Evolutionary conservation across 2,329 filamentous ascomycete genomes (phyloP).

Genomic region (Ophiostoma triangulosporum): DNA sequence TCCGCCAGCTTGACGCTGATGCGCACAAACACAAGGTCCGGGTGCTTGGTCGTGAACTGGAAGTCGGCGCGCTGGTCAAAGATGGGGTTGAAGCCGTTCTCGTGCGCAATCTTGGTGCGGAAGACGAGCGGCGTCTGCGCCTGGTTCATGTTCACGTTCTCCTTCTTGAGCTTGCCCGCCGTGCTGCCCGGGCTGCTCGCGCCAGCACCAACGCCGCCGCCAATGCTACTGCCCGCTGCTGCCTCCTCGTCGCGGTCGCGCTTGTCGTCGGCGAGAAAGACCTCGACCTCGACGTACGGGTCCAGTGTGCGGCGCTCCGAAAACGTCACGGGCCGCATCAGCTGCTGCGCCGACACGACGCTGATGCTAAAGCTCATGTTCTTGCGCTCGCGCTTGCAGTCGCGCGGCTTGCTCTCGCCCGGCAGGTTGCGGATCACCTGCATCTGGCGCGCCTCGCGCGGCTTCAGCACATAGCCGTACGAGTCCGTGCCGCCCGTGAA

Average conservation of each 20-base stretch:
- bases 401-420: conserved; percentile 26
- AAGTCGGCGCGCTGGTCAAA: conserved; percentile 73
- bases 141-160: conserved; percentile 36
- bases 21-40: conserved; percentile 83
- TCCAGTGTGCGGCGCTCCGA: conserved; percentile 53
- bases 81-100: conserved; percentile 86
- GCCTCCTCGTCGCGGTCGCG: conserved; percentile 61
- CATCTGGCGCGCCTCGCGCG: conserved; percentile 65
- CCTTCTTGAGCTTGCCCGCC: conserved; percentile 33
- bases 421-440: conserved; percentile 45
- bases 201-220: neutral
- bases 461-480: conserved; percentile 89
- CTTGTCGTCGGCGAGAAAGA: conserved; percentile 89
- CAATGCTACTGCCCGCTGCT: neutral
- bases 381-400: conserved; percentile 62
- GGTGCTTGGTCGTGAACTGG: conserved; percentile 82
- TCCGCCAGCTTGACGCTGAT: conserved; percentile 83
- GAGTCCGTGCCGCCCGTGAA: conserved; percentile 79
- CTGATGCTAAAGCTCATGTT: conserved; percentile 75
- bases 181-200: neutral
- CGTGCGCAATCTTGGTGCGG: conserved; percentile 65
- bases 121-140: conserved; percentile 23
- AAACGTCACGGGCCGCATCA: conserved; percentile 62
- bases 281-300: conserved; percentile 88
- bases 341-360: conserved; percentile 85